These are phyloP conservation scores for Malassezia equina DNA, from an alignment of 1,284 basidiomycete genomes.

Conservation along the genomic window DNA sequence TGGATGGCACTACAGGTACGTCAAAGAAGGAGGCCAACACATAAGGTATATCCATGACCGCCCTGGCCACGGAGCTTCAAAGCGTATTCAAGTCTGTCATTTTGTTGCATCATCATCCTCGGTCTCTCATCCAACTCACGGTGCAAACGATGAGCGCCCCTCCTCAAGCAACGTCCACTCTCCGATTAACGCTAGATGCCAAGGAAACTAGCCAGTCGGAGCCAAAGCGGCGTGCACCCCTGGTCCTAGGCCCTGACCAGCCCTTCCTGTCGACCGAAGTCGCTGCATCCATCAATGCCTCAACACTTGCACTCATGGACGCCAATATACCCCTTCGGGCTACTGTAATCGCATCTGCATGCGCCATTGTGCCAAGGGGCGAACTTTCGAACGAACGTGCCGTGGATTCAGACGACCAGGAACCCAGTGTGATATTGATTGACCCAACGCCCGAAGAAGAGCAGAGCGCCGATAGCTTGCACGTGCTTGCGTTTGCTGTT, in stretches of 20 bases:
- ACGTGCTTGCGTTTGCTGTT: slow-evolving; percentile 35
- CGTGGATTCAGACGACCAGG: not conserved
- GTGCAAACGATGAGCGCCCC: slow-evolving; percentile 53
- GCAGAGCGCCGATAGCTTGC: slow-evolving; percentile 28
- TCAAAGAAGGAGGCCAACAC: not conserved
- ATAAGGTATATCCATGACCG: slow-evolving; percentile 21
- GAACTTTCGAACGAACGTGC: slow-evolving; percentile 5
- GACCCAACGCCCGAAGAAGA: slow-evolving; percentile 36
- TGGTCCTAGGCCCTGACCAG: slow-evolving; percentile 33
- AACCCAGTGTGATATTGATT: slow-evolving; percentile 21
- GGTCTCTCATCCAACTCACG: slow-evolving; percentile 58
- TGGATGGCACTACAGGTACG: slow-evolving; percentile 49
- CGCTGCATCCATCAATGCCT: slow-evolving; percentile 55
- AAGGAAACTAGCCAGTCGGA: not conserved
- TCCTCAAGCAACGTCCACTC: slow-evolving; percentile 5
- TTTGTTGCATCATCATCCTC: slow-evolving; percentile 51
- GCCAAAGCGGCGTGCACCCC: slow-evolving; percentile 16
- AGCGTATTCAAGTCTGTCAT: slow-evolving; percentile 45
- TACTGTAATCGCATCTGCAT: slow-evolving; percentile 49
- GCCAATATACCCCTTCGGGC: slow-evolving; percentile 50
- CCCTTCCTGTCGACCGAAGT: slow-evolving; percentile 45
- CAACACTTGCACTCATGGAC: slow-evolving; percentile 50
- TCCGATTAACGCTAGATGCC: slow-evolving; percentile 3
- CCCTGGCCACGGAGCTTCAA: slow-evolving; percentile 12
- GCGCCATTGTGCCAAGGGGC: slow-evolving; percentile 46